These are phyloP conservation scores for Adansonia gregorii DNA, from an alignment of 441 rosid genomes.

Conservation along the genomic window DNA sequence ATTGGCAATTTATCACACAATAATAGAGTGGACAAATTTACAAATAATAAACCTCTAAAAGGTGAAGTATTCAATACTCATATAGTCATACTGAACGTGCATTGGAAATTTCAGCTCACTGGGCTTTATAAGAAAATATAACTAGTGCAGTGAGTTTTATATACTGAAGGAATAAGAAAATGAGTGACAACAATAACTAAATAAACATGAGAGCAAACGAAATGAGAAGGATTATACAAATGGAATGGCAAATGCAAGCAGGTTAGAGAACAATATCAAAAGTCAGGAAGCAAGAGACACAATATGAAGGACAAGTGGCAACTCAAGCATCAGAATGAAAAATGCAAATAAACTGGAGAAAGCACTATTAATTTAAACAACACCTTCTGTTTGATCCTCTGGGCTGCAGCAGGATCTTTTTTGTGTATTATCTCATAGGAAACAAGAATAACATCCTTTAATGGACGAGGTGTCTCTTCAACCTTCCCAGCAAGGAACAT, in stretches of 20 bases:
- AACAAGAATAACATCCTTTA: conserved; percentile 68
- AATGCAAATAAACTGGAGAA: conserved; percentile 32
- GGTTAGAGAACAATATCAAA: not conserved
- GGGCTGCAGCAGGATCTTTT: conserved; percentile 61
- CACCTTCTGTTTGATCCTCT: conserved; percentile 87
- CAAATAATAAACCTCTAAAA: not conserved
- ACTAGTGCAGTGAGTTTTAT: not conserved
- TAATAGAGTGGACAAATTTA: not conserved
- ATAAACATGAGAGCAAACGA: not conserved
- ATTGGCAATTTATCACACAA: conserved; percentile 3
- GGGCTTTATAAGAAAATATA: not conserved
- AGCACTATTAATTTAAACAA: conserved; percentile 29
- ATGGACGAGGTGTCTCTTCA: conserved; percentile 72
- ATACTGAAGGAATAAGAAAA: not conserved
- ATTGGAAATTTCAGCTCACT: not conserved
- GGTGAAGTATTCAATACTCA: too few relatives aligned
- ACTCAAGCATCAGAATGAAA: conserved; percentile 23
- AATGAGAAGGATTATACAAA: conserved; percentile 1
- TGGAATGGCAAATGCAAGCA: not conserved
- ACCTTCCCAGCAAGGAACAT: conserved; percentile 81
- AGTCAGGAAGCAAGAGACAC: conserved; percentile 20
- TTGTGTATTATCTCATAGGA: conserved; percentile 69
- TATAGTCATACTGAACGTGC: not conserved
- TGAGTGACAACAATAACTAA: not conserved
- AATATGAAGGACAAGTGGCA: conserved; percentile 22